Conservation (phyloP, 371 early-diverging fungal genomes). For the Coemansia sp. region DNA sequence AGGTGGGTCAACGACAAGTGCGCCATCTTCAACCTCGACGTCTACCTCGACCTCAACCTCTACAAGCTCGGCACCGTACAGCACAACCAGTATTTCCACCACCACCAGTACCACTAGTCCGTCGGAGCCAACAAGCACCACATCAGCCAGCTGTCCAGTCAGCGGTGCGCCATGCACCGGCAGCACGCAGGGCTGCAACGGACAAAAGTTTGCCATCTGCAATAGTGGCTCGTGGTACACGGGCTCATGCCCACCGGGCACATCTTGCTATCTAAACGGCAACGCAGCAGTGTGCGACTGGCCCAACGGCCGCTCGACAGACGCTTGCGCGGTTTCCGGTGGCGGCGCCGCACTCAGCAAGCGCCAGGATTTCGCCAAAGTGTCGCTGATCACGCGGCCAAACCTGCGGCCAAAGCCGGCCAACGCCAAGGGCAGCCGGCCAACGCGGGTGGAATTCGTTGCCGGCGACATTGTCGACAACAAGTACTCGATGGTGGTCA, state of each 20-base stretch:
- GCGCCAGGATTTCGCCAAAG: slow-evolving; percentile 22
- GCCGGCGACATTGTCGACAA: slow-evolving; percentile 27
- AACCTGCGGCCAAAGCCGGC: slow-evolving; percentile 35
- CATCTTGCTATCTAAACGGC: slow-evolving; percentile 33
- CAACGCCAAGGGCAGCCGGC: slow-evolving; percentile 20
- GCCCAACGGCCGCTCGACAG: slow-evolving; percentile 37
- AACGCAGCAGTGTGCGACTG: slow-evolving; percentile 38
- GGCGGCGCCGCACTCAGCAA: slow-evolving; percentile 11
- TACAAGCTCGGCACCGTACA: slow-evolving; percentile 17
- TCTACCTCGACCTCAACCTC: slow-evolving; percentile 1
- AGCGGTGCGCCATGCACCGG: slow-evolving; percentile 33
- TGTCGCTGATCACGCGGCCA: slow-evolving; percentile 30
- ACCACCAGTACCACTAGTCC: slow-evolving; percentile 12
- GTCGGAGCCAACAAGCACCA: slow-evolving; percentile 13
- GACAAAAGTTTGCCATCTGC: slow-evolving; percentile 40
- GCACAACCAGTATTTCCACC: slow-evolving; percentile 14
- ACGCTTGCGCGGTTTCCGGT: slow-evolving; percentile 21
- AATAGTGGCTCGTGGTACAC: slow-evolving; percentile 30
- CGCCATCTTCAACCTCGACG: background rate
- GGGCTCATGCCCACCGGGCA: slow-evolving; percentile 30
- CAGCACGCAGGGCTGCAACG: slow-evolving; percentile 37
- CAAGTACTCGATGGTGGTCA: slow-evolving; percentile 30
- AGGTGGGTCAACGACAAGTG: slow-evolving; percentile 10
- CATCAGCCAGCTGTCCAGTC: slow-evolving; percentile 24
- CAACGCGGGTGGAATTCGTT: slow-evolving; percentile 42